Conservation (phyloP, 805 yeast species). For the Wickerhamiella vanderwaltii region DNA sequence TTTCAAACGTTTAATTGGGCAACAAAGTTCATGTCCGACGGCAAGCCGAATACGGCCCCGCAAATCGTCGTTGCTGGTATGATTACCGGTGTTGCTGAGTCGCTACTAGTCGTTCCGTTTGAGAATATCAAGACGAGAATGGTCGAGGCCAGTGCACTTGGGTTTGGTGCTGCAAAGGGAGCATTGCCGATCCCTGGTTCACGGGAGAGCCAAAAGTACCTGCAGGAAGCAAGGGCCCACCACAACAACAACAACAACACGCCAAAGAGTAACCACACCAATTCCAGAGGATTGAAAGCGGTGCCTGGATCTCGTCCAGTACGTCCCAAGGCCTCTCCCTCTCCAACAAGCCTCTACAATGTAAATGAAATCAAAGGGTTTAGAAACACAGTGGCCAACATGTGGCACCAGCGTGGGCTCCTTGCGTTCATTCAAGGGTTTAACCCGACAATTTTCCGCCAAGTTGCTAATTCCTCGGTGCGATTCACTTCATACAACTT, state of each 20-base stretch:
- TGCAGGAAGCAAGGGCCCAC: no score
- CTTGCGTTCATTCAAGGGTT: constrained; percentile 76
- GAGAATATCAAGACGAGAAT: constrained; percentile 67
- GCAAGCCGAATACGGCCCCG: constrained; percentile 47
- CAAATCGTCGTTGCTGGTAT: constrained; percentile 71
- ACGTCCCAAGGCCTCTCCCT: constrained; percentile 1
- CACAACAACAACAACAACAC: neutral
- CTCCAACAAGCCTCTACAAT: constrained; percentile 17
- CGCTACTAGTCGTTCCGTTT: constrained; percentile 69
- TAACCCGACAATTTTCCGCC: constrained; percentile 69
- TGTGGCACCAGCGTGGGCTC: constrained; percentile 59
- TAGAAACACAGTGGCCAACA: constrained; percentile 35
- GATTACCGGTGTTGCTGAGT: constrained; percentile 73
- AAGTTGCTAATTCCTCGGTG: constrained; percentile 63
- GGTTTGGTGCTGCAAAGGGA: constrained; percentile 24
- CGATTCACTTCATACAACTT: constrained; percentile 76
- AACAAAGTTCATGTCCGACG: constrained; percentile 52
- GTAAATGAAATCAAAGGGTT: constrained; percentile 22
- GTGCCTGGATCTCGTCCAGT: no score
- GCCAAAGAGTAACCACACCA: neutral
- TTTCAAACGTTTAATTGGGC: constrained; percentile 65
- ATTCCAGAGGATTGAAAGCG: neutral
- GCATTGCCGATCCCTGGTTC: constrained; percentile 26
- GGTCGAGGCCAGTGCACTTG: constrained; percentile 39
- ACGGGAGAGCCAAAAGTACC: neutral